Conservation (phyloP, 139 green algal genomes). For the Chloropicon primus region DNA sequence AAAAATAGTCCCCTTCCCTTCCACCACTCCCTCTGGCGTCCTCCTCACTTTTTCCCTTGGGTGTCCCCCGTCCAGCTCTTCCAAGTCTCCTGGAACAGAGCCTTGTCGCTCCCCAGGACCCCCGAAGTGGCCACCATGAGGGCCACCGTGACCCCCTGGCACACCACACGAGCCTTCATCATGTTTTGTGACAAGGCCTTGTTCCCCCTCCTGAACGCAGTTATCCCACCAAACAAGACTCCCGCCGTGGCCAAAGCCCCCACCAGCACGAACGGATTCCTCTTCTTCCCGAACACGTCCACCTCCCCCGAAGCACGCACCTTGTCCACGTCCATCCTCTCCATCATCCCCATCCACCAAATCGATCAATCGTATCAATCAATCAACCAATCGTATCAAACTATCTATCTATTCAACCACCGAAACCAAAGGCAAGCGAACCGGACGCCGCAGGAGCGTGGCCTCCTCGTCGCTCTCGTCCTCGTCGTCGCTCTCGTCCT, state of each 20-base stretch:
- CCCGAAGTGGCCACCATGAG: constrained; percentile 24
- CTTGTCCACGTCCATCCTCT: neutral
- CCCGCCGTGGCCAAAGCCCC: constrained; percentile 7
- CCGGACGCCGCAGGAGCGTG: too few species aligned
- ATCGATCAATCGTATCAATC: too few species aligned
- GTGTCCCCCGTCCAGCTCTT: neutral
- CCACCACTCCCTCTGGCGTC: too few species aligned
- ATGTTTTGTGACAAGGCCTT: constrained; percentile 16
- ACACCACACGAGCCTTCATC: constrained; percentile 28
- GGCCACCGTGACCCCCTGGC: constrained; percentile 25
- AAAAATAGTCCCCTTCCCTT: too few species aligned
- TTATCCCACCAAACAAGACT: constrained; percentile 7
- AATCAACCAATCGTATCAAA: too few species aligned
- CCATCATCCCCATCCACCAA: too few species aligned
- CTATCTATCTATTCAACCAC: too few species aligned
- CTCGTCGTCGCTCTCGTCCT: too few species aligned
- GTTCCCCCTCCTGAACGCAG: constrained; percentile 28
- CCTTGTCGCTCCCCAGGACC: neutral
- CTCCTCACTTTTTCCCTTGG: too few species aligned
- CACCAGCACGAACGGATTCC: constrained; percentile 12
- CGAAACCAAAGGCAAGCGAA: too few species aligned
- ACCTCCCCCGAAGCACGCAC: neutral
- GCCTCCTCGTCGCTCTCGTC: too few species aligned
- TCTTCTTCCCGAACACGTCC: neutral
- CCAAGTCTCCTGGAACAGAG: neutral